Evolutionary conservation across 1,284 basidiomycete species (phyloP).

Genomic region (Prillingera fragicola): DNA sequence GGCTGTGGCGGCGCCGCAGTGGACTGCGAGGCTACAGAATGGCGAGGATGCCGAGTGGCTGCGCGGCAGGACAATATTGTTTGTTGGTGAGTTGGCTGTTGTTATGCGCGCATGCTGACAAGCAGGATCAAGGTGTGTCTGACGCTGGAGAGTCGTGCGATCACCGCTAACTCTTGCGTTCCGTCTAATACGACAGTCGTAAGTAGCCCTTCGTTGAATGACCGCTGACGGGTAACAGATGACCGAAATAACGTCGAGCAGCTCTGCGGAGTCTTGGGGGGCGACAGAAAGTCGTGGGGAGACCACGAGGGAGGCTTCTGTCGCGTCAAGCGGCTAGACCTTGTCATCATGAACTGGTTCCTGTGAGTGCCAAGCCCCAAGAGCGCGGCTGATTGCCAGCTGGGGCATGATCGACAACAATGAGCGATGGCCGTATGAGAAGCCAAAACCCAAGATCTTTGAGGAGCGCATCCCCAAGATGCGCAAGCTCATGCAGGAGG

Average conservation of each 20-base stretch:
- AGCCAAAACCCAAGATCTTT: constrained; percentile 12
- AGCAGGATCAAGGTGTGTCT: constrained; percentile 1
- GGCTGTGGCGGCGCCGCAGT: constrained; percentile 8
- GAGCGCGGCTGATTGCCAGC: constrained; percentile 2
- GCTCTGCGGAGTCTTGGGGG: constrained; percentile 7
- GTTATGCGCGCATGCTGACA: not conserved
- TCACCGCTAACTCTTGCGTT: not conserved
- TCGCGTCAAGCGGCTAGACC: constrained; percentile 13
- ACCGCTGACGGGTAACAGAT: no score
- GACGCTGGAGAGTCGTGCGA: not conserved
- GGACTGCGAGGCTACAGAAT: constrained; percentile 11
- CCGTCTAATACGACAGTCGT: not conserved
- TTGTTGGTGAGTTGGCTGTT: constrained; percentile 12
- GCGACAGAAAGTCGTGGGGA: constrained; percentile 11
- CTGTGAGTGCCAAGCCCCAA: constrained; percentile 14
- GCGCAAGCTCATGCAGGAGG: constrained; percentile 15
- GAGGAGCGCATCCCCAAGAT: constrained; percentile 15
- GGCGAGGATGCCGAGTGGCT: constrained; percentile 15
- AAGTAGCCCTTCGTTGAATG: no score
- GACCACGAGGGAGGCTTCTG: constrained; percentile 18
- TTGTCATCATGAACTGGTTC: constrained; percentile 24
- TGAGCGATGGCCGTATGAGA: constrained; percentile 15
- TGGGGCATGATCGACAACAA: constrained; percentile 25
- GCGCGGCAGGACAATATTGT: constrained; percentile 13
- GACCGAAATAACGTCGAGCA: constrained; percentile 11